Evolutionary conservation across 2,329 filamentous ascomycete genomes (phyloP), one percentile per base, ranked within the genome.

Genomic region (Epichloe amarillans): DNA sequence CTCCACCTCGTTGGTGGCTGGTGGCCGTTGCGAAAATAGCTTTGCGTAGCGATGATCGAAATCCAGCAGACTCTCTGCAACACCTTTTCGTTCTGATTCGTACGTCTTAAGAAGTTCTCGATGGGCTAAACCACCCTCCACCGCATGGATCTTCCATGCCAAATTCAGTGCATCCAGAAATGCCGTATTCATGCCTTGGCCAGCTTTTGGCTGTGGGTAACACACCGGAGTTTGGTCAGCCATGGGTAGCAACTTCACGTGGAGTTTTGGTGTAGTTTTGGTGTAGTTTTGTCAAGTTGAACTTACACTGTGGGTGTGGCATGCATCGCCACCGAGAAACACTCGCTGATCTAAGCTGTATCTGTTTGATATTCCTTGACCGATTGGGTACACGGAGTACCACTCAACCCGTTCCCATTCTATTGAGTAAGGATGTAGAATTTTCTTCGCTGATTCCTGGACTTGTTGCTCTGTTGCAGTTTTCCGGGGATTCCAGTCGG

Each of bases 101-200:
- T 96, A 97, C 0, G 90, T 93, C 54, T 82, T 79, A 47, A 97
- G 76, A 17, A 93, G 74, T 3, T 79, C 78, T 54, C 86, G 83
- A 33, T 82, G 70, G 1, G 88, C 87, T 57, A 95, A 87, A 12
- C 88, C 88, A 26, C 77, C 75, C 64, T 95, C 89, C 10, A 96
- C 91, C 37, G 86, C 82, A 63, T 95, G 90, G 48, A 96, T 86
- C 72, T 97, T 97, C 90, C 90, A 97, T 7, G 90, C 90, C 40
- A 97, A 74, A 66, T 96, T 97, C 53, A 88, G 79, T 0, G 88
- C 88, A 58, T 91, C 85, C 48, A 86, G 72, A 68, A 88, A 88
- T 3, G 83, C 84, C 0, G 84, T 85, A 61, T 88, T 88, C 85
- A 88, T 88, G 33, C 84, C 84, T 65, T 88, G 84, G 1, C 84